Base-by-base conservation (phyloP, 257 asterid species). In the Craterostigma plantagineum region DNA sequence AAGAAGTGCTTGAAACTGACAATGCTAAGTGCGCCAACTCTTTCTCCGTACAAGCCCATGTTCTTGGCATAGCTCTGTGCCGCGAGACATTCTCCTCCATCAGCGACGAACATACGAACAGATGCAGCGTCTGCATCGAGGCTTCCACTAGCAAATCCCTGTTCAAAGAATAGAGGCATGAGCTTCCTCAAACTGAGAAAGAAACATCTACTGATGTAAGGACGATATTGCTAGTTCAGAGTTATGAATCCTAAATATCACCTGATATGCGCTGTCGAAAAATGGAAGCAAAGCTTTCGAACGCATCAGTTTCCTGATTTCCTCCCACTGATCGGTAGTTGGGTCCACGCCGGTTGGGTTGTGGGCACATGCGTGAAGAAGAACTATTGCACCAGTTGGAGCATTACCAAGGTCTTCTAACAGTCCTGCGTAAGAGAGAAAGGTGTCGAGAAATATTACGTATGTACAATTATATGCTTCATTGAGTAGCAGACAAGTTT, bases 301-400 rank as follows among this genome's bases (percentile, higher is more conserved):
- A 69, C 92, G 67, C 70, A 82, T 70, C 69, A 81, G 60, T 51
- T 66, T 60, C 60, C 94, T 75, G 56, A 82, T 78, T 49, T 75
- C 59, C 64, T 75, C 82, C 92, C 94, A 82, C 52, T 82, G 92
- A 53, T 70, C 77, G 48, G 67, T 38, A 34, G 94, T 82, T 18
- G 92, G 94, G 59, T 82, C 90, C 0, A 82, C 94, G 7, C 94
- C 94, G 11, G 94, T 82, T 43, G 92, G 94, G 65, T 82, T 82
- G 66, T 82, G 94, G 52, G 94, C 92, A 66, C 94, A 77, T 0
- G 94, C 92, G 60, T 81, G 94, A 50, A 81, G 83, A 62, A 81
- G 87, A 52, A 81, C 81, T 37, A 81, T 72, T 23, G 92, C 81
- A 38, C 94, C 92, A 33, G 65, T 16, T 14, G 92, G 79, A 34